Conservation (phyloP, 78 protist genomes). For the Dictyostelium brefeldianum region DNA sequence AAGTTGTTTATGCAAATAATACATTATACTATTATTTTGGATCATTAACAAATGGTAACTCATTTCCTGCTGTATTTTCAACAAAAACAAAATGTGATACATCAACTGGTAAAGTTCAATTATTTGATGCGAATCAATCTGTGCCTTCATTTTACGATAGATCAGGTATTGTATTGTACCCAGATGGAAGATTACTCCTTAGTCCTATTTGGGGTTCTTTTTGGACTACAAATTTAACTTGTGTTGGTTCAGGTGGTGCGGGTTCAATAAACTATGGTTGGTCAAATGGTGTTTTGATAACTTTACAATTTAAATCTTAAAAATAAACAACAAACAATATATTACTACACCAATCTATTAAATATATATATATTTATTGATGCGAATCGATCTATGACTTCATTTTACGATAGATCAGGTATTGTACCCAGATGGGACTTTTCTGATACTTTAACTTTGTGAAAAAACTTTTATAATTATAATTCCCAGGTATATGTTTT, state of each 20-base stretch:
- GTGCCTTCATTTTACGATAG: neutral
- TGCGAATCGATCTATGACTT: neutral
- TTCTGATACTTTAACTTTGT: no score
- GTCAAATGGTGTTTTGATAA: neutral
- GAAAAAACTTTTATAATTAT: no score
- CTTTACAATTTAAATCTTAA: neutral
- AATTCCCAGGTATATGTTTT: no score
- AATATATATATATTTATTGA: no score
- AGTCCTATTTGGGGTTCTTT: neutral
- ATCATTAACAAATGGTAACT: neutral
- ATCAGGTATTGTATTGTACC: neutral
- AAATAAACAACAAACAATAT: no score
- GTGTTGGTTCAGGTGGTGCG: neutral
- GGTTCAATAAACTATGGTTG: constrained; percentile 10
- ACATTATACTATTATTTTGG: neutral
- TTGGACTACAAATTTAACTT: neutral
- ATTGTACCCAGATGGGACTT: neutral
- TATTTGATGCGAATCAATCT: neutral
- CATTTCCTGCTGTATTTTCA: constrained; percentile 1
- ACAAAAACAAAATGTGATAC: neutral
- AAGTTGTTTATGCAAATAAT: neutral
- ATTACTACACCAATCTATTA: no score
- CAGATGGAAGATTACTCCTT: neutral
- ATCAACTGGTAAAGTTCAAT: neutral
- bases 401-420: neutral